Evolutionary conservation across 2,329 filamentous ascomycete species (phyloP), one percentile per base, ranked within the genome.

Genomic region (Colletotrichum sp.): DNA sequence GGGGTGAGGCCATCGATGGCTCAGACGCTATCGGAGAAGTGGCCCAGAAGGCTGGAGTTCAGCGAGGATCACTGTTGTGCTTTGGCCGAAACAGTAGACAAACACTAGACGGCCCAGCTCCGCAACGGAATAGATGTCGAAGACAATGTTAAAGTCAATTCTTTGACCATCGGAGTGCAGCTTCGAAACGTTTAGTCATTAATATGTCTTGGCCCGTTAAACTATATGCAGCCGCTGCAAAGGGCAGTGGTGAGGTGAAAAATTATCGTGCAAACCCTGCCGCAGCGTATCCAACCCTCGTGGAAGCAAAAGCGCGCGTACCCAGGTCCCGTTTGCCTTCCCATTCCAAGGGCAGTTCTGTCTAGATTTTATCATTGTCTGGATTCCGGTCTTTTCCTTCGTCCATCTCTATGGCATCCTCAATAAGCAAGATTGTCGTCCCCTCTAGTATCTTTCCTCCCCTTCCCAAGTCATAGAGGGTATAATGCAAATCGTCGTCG

Each of bases 401-500:
- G 26, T 55, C 36, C 36, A 39, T 39, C 34, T 74, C 49, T 52
- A 44, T 69, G 28, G 59, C 30, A 64, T 59, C 34, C 28, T 63
- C 36, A 59, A 30, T 49, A 65, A 69, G 36, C 28, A 49, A 65
- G 55, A 69, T 60, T 13, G 26, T 44, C 49, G 16, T 15, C 39
- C 70, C 28, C 49, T 30, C 16, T 26, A 21, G 13, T 55, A 8
- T 68, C 36, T 68, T 60, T 55, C n/a, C 59, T 52, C 59, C 34
- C 59, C 15, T 73, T 52, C 28, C 74, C 64, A 69, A 66, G 36
- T 68, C 74, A 76, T 69, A 76, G 74, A 76, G 74, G 74, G 74
- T 76, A 76, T 76, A 76, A 32, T 76, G 74, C 71, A 64, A 52
- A 44, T 76, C 70, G 74, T 74, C 68, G 63, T 74, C 70, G 74